Percentiles rank a stretch among this genome's conserved stretches.
Conservation (phyloP, 176 grass and related monocot genomes). For the Cenchrus purpureus region DNA sequence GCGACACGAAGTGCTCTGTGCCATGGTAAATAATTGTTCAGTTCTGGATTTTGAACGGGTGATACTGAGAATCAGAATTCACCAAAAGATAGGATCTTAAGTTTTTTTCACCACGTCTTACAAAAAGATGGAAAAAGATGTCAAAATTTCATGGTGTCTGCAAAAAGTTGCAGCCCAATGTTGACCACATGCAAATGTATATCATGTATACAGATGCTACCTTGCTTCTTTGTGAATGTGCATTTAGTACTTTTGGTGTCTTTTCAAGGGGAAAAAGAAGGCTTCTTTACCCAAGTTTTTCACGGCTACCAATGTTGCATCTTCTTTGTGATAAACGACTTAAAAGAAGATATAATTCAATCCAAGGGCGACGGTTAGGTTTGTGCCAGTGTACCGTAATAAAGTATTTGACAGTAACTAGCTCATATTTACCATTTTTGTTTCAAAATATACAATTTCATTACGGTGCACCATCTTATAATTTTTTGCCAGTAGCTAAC, state of each 20-base stretch:
- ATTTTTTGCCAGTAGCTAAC: no score
- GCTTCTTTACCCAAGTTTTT: background rate
- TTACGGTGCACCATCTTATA: no score
- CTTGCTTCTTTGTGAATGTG: constrained; percentile 17
- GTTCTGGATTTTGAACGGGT: constrained; percentile 44
- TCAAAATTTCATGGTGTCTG: constrained; percentile 20
- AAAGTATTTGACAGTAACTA: no score
- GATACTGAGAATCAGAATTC: constrained; percentile 55
- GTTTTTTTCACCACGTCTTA: constrained; percentile 8
- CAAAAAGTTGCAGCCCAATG: constrained; percentile 48
- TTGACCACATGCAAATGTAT: constrained; percentile 44
- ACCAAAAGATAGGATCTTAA: constrained; percentile 53
- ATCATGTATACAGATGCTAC: constrained; percentile 39
- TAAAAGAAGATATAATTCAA: no score
- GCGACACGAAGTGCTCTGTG: constrained; percentile 57
- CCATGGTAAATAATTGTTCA: constrained; percentile 74
- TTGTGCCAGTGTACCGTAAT: no score
- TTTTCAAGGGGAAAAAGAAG: no score
- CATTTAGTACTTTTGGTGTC: background rate
- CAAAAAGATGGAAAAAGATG: constrained; percentile 15
- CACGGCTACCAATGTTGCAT: background rate
- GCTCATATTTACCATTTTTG: no score
- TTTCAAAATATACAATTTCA: no score
- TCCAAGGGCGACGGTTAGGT: no score
- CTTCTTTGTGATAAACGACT: no score